phyloP scores from a whole-genome alignment of 2,329 filamentous ascomycete genomes.

The Graphilbum ipis-grandicollis region DNA sequence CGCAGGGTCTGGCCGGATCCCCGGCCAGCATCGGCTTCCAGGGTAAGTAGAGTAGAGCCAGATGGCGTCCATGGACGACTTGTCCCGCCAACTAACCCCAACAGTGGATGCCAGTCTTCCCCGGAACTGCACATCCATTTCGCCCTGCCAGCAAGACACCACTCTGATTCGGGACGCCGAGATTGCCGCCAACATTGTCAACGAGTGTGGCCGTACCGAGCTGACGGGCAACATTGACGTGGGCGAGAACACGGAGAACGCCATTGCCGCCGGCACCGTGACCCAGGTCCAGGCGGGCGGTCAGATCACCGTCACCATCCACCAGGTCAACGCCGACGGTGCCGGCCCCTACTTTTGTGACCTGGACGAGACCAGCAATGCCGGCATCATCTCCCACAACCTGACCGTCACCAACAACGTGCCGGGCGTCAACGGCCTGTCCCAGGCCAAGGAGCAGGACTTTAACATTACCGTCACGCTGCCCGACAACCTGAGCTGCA shows the following conservation, averaged over 20 bases:
- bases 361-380: constrained; percentile 29
- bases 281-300: constrained; percentile 31
- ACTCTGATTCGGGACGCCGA: constrained; percentile 42
- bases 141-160: constrained; percentile 28
- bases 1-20: constrained; percentile 7
- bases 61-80: too few species aligned
- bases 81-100: too few species aligned
- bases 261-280: constrained; percentile 24
- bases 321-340: constrained; percentile 37
- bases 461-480: constrained; percentile 37
- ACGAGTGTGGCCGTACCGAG: constrained; percentile 44
- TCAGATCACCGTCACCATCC: constrained; percentile 27
- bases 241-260: constrained; percentile 34
- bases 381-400: constrained; percentile 25
- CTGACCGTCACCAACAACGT: constrained; percentile 25
- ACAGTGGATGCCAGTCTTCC: constrained; percentile 33
- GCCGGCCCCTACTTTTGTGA: constrained; percentile 38
- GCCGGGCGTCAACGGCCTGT: constrained; percentile 9
- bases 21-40: constrained; percentile 8
- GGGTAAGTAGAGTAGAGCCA: neutral
- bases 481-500: constrained; percentile 30
- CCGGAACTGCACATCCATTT: constrained; percentile 9
- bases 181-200: constrained; percentile 31
- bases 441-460: constrained; percentile 9
- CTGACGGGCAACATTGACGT: constrained; percentile 44